phyloP scores from a whole-genome alignment of 2,329 filamentous ascomycete genomes.

The Akanthomyces dipterigenus region DNA sequence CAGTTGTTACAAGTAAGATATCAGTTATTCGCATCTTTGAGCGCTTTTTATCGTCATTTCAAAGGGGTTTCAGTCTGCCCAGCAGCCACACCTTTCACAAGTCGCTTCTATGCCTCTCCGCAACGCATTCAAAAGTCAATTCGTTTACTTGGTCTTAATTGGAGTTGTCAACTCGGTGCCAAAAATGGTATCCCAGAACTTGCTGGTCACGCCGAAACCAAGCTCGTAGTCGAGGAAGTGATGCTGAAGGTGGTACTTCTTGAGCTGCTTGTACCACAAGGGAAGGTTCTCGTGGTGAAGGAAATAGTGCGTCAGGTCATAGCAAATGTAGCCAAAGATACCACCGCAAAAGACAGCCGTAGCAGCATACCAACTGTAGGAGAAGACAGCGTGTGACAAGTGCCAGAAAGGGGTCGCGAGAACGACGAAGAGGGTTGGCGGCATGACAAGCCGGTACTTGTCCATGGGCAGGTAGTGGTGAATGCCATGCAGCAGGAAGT shows the following conservation, averaged over 20 bases:
- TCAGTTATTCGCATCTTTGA: slow-evolving; percentile 1
- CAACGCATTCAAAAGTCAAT: background rate
- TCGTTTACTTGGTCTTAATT: slow-evolving; percentile 26
- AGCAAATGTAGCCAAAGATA: slow-evolving; percentile 91
- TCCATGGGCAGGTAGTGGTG: slow-evolving; percentile 99
- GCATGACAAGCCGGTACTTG: slow-evolving; percentile 94
- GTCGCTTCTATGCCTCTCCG: background rate
- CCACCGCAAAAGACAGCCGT: slow-evolving; percentile 78
- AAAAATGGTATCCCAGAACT: slow-evolving; percentile 92
- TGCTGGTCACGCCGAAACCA: slow-evolving; percentile 92
- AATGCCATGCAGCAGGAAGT: slow-evolving; percentile 93
- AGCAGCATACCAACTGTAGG: slow-evolving; percentile 76
- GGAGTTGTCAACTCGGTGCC: slow-evolving; percentile 66
- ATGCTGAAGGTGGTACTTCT: slow-evolving; percentile 96
- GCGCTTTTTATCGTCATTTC: slow-evolving; percentile 1
- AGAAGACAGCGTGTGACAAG: slow-evolving; percentile 75
- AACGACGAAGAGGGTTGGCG: slow-evolving; percentile 75
- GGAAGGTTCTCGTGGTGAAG: slow-evolving; percentile 92
- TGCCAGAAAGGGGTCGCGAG: slow-evolving; percentile 90
- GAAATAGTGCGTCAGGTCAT: slow-evolving; percentile 98
- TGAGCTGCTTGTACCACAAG: slow-evolving; percentile 80
- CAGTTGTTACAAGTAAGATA: background rate
- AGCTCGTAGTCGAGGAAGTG: slow-evolving; percentile 98
- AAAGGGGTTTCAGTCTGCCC: slow-evolving; percentile 2
- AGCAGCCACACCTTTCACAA: background rate